Conservation (phyloP, 2,329 filamentous ascomycete species). For the Colletotrichum australisinense region DNA sequence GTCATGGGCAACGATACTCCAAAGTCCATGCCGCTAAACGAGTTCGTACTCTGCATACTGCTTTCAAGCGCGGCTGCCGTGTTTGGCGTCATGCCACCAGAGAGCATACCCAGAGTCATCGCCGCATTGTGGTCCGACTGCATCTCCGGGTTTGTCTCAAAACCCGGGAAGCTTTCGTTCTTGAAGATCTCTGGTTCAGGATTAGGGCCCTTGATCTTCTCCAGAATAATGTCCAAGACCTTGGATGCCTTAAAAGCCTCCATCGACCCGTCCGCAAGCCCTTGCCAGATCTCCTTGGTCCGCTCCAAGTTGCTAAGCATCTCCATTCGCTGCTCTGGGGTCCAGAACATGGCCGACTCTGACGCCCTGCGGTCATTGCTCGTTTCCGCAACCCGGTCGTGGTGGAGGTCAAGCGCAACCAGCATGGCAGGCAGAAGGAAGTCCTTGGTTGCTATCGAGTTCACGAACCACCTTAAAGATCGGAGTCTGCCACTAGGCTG, state of each 20-base stretch:
- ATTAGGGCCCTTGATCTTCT: constrained; percentile 73
- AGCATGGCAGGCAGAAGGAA: constrained; percentile 90
- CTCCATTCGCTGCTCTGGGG: constrained; percentile 70
- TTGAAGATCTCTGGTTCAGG: constrained; percentile 25
- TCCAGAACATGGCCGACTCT: constrained; percentile 66
- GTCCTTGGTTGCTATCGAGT: constrained; percentile 83
- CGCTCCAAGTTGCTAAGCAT: constrained; percentile 82
- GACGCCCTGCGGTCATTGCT: constrained; percentile 51
- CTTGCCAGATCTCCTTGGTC: constrained; percentile 83
- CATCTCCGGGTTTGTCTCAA: constrained; percentile 36
- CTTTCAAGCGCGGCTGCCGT: constrained; percentile 41
- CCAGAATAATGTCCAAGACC: constrained; percentile 85
- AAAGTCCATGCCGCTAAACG: constrained; percentile 59
- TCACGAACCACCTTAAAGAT: constrained; percentile 82
- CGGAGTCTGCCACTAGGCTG: constrained; percentile 77
- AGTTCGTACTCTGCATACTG: constrained; percentile 51
- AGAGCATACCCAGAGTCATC: constrained; percentile 56
- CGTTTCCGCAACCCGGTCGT: constrained; percentile 65
- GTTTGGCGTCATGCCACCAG: constrained; percentile 49
- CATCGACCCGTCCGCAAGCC: constrained; percentile 80
- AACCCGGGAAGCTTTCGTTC: constrained; percentile 42
- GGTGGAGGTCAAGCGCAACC: constrained; percentile 84
- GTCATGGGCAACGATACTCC: constrained; percentile 46
- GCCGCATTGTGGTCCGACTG: constrained; percentile 54
- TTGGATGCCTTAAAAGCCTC: constrained; percentile 90